Conservation (phyloP, 345 rosid genomes). For the Eucalyptus erythrocorys region DNA sequence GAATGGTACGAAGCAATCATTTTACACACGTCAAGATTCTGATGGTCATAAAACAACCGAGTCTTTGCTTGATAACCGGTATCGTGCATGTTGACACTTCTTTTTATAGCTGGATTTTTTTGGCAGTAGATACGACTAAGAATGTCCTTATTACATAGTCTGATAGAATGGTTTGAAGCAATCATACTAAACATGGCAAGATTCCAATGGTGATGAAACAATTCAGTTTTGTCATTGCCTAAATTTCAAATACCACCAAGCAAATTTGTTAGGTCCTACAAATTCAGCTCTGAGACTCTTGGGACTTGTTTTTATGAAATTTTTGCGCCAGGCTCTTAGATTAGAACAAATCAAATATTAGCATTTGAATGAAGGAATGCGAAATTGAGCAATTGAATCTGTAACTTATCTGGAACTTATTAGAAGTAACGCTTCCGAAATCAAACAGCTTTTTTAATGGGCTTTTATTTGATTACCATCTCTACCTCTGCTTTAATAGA, state of each 20-base stretch:
- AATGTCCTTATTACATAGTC: background rate
- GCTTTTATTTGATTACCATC: background rate
- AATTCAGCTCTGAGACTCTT: background rate
- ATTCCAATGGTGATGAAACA: background rate
- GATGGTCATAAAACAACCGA: background rate
- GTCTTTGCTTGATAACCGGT: background rate
- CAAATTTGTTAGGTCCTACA: background rate
- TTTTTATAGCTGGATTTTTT: background rate
- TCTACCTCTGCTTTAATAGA: background rate
- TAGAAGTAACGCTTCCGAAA: background rate
- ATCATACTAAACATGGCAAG: background rate
- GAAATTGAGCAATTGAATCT: background rate
- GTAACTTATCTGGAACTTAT: background rate
- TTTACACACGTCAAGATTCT: background rate
- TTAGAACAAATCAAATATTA: background rate
- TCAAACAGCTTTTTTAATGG: background rate
- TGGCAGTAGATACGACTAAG: background rate
- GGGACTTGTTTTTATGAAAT: background rate
- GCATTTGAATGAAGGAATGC: background rate
- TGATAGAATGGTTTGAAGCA: background rate
- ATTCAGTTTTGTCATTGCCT: background rate
- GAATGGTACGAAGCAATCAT: background rate
- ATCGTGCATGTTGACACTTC: background rate
- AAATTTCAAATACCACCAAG: background rate
- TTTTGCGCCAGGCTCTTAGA: background rate